phyloP scores from a whole-genome alignment of 164 flowering plant genomes.

The Chimonanthus praecox region DNA sequence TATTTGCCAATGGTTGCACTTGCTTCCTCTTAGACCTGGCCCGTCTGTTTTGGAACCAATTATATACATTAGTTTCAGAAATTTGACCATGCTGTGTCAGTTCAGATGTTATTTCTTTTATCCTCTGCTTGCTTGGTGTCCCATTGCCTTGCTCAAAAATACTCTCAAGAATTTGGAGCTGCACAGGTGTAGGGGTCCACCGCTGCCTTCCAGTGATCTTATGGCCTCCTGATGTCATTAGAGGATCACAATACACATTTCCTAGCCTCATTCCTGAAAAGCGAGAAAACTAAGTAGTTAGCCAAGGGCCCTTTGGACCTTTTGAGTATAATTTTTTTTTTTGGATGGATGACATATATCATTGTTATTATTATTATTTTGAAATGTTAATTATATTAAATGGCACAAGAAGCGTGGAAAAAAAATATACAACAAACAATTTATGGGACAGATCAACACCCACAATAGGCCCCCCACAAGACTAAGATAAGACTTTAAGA shows the following conservation, averaged over 20 bases:
- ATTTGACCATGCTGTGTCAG: slow-evolving; percentile 83
- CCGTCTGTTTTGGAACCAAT: slow-evolving; percentile 93
- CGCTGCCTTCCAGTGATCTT: slow-evolving; percentile 86
- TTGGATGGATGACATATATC: too few species aligned
- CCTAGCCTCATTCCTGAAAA: slow-evolving; percentile 75
- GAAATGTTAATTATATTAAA: too few species aligned
- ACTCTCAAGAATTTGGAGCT: slow-evolving; percentile 89
- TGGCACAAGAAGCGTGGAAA: too few species aligned
- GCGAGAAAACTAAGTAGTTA: background rate
- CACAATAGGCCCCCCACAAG: too few species aligned
- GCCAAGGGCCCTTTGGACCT: background rate
- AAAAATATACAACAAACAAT: too few species aligned
- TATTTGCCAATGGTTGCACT: slow-evolving; percentile 13
- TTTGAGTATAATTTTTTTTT: too few species aligned
- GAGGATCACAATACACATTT: slow-evolving; percentile 74
- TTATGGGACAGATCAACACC: too few species aligned
- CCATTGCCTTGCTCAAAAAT: slow-evolving; percentile 89
- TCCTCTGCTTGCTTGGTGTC: slow-evolving; percentile 91
- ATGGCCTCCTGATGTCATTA: slow-evolving; percentile 66
- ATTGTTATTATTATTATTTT: too few species aligned
- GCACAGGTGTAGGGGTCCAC: slow-evolving; percentile 93
- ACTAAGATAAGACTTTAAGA: too few species aligned
- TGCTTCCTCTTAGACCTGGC: slow-evolving; percentile 88
- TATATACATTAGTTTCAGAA: slow-evolving; percentile 86
- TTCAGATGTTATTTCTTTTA: slow-evolving; percentile 58